Evolutionary conservation across 257 asterid genomes (phyloP), one percentile per base, ranked within the genome.

Genomic region (Datura wrightii): DNA sequence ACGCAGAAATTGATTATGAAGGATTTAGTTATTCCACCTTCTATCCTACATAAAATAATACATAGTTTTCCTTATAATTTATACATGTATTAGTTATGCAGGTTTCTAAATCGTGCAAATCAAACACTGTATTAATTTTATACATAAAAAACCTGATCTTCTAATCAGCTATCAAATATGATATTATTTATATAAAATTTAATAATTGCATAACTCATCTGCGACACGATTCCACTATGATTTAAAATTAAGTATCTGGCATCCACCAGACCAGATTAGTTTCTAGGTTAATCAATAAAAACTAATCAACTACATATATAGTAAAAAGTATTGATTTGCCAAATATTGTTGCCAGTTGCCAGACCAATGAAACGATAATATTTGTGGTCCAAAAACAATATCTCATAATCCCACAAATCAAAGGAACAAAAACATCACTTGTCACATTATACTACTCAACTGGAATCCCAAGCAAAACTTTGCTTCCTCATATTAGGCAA

Each of bases 401-500:
- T 24, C 39, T 39, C 10, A 72, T 44, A 44, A 48, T 24, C 41
- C 16, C 39, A 72, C 58, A 5, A 72, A 46, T 44, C n/a, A 74
- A 50, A 74, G 19, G 59, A 74, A 19, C 60, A 48, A 48, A 48
- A 24, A 11, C 81, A 74, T 48, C 81, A 74, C n/a, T 74, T 48
- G 19, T 74, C 81, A 74, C 13, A 24, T 24, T 24, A 24, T 74
- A 48, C 24, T 41, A 41, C 19, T 48, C 44, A 74, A 74, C 6
- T 46, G 60, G 60, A 39, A 74, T 48, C 81, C 81, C 59, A 48
- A 74, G 81, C 8, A 48, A 24, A 72, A 24, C n/a, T 74, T 48
- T 74, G 81, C 19, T 48, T 74, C 81, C 60, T 74, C 81, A 74
- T 74, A 14, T 74, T 74, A 74, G 58, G 44, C 24, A 71, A 48